Conservation (phyloP, 179 eudicot genomes). For the Drosera spatulata region DNA sequence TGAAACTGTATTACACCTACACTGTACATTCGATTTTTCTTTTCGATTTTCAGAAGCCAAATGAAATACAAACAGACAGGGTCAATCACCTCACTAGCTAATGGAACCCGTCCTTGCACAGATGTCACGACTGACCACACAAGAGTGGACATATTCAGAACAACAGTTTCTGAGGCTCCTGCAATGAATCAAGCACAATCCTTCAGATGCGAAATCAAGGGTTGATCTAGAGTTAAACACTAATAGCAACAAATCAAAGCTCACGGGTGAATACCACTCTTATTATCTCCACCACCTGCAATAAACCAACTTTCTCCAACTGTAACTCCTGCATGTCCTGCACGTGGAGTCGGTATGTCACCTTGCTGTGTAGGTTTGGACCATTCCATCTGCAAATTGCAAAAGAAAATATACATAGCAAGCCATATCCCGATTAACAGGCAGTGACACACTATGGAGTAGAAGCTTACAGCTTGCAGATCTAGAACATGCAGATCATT, state of each 20-base stretch:
- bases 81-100: conserved; percentile 82
- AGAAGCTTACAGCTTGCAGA: conserved; percentile 68
- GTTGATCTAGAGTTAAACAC: no score
- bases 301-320: conserved; percentile 98
- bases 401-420: conserved; percentile 7
- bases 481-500: conserved; percentile 97
- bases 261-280: conserved; percentile 51
- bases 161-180: conserved; percentile 93
- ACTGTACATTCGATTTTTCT: no score
- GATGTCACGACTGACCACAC: conserved; percentile 89
- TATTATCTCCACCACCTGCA: conserved; percentile 96
- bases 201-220: no score
- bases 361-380: conserved; percentile 92
- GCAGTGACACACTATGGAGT: conserved; percentile 4
- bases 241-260: neutral
- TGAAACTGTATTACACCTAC: no score
- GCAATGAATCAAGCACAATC: conserved; percentile 11
- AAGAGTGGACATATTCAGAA: conserved; percentile 92
- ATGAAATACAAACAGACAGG: neutral
- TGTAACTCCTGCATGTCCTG: conserved; percentile 96
- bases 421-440: neutral
- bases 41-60: neutral
- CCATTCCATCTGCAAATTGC: conserved; percentile 87
- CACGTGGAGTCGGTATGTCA: conserved; percentile 90
- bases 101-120: conserved; percentile 85